phyloP scores from a whole-genome alignment of 768 basidiomycete genomes.

The Suillus plorans region DNA sequence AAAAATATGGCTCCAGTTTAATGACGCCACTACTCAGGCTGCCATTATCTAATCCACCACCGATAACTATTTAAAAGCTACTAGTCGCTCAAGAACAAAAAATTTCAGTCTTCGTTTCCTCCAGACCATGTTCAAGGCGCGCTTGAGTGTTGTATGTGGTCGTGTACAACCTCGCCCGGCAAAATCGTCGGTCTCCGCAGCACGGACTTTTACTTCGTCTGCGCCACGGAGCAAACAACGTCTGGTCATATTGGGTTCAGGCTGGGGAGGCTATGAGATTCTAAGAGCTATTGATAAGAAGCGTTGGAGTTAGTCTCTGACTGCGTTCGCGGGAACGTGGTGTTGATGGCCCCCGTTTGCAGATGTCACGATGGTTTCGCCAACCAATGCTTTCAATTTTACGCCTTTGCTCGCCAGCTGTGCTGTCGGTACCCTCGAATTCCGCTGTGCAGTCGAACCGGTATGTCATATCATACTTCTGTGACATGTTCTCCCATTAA shows the following conservation, averaged over 20 bases:
- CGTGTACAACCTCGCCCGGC: background rate
- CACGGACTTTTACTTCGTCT: constrained; percentile 42
- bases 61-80: background rate
- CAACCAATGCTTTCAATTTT: constrained; percentile 46
- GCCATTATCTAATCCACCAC: background rate
- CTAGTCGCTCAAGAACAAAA: background rate
- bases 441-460: constrained; percentile 76
- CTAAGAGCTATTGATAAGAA: constrained; percentile 68
- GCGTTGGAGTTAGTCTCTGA: constrained; percentile 54
- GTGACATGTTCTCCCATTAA: constrained; percentile 7
- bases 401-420: constrained; percentile 52
- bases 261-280: constrained; percentile 78
- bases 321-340: background rate
- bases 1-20: background rate
- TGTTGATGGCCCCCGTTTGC: constrained; percentile 8
- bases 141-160: constrained; percentile 9
- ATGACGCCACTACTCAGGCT: background rate
- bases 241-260: constrained; percentile 71
- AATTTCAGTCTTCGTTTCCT: background rate
- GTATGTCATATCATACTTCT: constrained; percentile 40
- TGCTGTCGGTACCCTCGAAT: constrained; percentile 83
- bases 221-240: constrained; percentile 33
- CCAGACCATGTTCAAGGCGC: constrained; percentile 17
- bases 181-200: constrained; percentile 3
- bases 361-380: constrained; percentile 71